phyloP scores from a whole-genome alignment of 768 basidiomycete species.

The Lactarius akahatsu region DNA sequence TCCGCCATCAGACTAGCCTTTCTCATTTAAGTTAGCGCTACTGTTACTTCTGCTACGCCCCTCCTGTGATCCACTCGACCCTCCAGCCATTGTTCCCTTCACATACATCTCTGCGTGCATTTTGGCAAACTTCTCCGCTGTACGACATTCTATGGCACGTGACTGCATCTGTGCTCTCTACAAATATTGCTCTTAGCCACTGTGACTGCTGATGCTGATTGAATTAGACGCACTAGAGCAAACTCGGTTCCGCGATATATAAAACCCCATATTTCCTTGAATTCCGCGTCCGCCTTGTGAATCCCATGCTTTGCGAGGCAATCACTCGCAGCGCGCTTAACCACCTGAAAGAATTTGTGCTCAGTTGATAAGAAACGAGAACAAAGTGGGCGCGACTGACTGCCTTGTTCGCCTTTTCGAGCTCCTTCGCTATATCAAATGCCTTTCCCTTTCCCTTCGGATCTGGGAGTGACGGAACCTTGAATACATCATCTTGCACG shows the following conservation, averaged over 20 bases:
- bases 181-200: neutral
- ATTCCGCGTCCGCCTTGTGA: conserved; percentile 29
- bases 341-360: conserved; percentile 33
- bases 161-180: conserved; percentile 28
- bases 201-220: neutral
- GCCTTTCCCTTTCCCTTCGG: conserved; percentile 37
- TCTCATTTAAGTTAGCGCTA: conserved; percentile 17
- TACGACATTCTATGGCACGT: conserved; percentile 26
- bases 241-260: conserved; percentile 31
- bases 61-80: conserved; percentile 9
- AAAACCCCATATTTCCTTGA: conserved; percentile 31
- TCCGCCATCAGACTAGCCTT: neutral
- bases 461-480: conserved; percentile 20
- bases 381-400: conserved; percentile 39
- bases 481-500: conserved; percentile 30
- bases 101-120: conserved; percentile 30
- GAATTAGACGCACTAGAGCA: conserved; percentile 28
- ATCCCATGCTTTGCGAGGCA: conserved; percentile 29
- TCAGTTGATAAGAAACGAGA: neutral
- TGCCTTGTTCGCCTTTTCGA: conserved; percentile 62
- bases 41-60: conserved; percentile 20
- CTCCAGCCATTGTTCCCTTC: conserved; percentile 18
- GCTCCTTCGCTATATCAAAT: conserved; percentile 38
- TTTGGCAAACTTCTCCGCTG: conserved; percentile 24
- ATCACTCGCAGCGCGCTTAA: conserved; percentile 43